These are phyloP conservation scores for Vigna nakashimae DNA, from an alignment of 306 rosid genomes.

Conservation along the genomic window DNA sequence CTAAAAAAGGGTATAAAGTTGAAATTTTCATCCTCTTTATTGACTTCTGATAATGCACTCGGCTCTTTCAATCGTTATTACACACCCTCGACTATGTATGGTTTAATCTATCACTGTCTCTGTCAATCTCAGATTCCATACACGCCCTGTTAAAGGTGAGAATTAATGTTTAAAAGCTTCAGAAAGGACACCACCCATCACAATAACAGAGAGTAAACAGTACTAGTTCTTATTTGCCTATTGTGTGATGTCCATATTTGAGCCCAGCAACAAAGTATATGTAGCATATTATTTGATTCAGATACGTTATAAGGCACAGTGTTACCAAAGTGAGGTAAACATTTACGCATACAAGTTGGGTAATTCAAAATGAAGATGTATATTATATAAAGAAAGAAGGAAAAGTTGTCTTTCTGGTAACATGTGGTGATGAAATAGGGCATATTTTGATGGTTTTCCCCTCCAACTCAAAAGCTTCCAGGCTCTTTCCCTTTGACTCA, in stretches of 20 bases:
- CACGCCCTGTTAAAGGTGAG: background rate
- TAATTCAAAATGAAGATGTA: constrained; percentile 14
- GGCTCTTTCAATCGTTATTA: background rate
- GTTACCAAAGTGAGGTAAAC: background rate
- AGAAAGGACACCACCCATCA: constrained; percentile 28
- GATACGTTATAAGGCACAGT: background rate
- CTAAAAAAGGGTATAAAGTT: constrained; percentile 28
- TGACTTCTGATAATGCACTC: constrained; percentile 44
- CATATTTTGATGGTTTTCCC: background rate
- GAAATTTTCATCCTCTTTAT: constrained; percentile 50
- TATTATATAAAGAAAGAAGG: background rate
- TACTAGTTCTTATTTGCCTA: constrained; percentile 5
- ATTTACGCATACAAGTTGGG: constrained; percentile 19
- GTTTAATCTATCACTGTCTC: constrained; percentile 26
- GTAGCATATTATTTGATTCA: background rate
- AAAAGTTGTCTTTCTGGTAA: constrained; percentile 25
- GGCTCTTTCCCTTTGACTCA: background rate
- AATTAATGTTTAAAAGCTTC: background rate
- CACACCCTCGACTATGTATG: constrained; percentile 28
- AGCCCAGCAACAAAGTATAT: background rate
- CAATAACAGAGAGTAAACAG: constrained; percentile 10
- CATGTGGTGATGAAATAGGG: constrained; percentile 22
- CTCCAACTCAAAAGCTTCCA: constrained; percentile 1
- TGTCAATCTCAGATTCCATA: constrained; percentile 19
- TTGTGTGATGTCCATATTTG: background rate